phyloP scores from a whole-genome alignment of 2,329 filamentous ascomycete genomes.

The Herpotrichia juniperi region DNA sequence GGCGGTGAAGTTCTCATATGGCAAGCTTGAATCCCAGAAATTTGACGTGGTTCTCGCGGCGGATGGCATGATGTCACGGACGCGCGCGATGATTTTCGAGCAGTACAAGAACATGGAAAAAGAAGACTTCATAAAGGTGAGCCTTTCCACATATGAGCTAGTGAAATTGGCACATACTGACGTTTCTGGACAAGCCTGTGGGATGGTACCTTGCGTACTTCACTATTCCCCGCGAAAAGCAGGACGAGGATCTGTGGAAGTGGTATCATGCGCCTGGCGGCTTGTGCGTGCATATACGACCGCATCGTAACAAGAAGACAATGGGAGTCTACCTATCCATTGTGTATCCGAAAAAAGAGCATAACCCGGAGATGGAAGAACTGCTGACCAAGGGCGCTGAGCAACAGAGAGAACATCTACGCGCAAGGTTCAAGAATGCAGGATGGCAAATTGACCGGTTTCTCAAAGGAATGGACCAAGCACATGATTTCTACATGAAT shows the following conservation, averaged over 20 bases:
- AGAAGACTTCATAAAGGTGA: no score
- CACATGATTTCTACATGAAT: constrained; percentile 51
- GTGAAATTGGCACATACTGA: no score
- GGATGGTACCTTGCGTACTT: no score
- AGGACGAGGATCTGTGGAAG: constrained; percentile 27
- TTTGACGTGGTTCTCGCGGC: constrained; percentile 39
- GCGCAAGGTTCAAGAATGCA: constrained; percentile 33
- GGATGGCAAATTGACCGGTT: constrained; percentile 44
- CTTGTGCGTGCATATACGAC: constrained; percentile 28
- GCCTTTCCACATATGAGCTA: no score
- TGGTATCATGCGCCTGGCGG: constrained; percentile 33
- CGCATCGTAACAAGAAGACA: constrained; percentile 31
- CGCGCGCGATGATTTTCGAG: constrained; percentile 30
- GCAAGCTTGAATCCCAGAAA: constrained; percentile 15
- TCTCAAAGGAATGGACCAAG: constrained; percentile 41
- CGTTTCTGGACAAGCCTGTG: no score
- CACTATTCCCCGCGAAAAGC: constrained; percentile 28
- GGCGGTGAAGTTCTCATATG: constrained; percentile 29
- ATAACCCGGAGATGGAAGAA: constrained; percentile 20
- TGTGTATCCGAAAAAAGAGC: constrained; percentile 17
- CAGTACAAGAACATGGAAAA: constrained; percentile 22
- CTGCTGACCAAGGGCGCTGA: constrained; percentile 35
- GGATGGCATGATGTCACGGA: constrained; percentile 34
- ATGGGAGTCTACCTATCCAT: constrained; percentile 35
- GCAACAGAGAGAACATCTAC: constrained; percentile 50